These are phyloP conservation scores for Torulaspora delbrueckii DNA, from an alignment of 805 yeast genomes.

Conservation along the genomic window DNA sequence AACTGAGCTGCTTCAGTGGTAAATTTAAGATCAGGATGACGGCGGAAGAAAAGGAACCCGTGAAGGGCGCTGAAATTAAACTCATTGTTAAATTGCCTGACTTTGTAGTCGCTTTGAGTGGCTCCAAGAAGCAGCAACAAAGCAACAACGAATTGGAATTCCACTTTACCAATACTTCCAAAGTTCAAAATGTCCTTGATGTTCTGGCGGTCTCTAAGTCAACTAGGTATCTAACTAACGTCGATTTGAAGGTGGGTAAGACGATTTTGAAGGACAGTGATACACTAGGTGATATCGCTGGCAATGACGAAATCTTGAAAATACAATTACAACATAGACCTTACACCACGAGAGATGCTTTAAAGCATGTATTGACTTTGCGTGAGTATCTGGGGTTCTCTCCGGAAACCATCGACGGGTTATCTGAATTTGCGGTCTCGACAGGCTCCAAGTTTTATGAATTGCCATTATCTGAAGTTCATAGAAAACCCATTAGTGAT, in stretches of 20 bases:
- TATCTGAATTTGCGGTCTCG: constrained; percentile 33
- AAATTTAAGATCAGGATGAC: constrained; percentile 3
- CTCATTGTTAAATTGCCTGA: constrained; percentile 9
- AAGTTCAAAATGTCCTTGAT: constrained; percentile 25
- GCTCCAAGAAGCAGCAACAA: constrained; percentile 14
- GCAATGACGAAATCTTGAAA: constrained; percentile 15
- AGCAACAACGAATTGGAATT: constrained; percentile 18
- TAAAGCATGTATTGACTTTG: constrained; percentile 29
- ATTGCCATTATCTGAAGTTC: constrained; percentile 23
- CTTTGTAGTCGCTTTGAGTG: background rate
- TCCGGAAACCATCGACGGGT: constrained; percentile 30
- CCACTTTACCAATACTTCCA: constrained; percentile 27
- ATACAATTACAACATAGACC: constrained; percentile 24
- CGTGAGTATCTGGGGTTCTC: constrained; percentile 35
- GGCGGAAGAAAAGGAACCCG: constrained; percentile 7
- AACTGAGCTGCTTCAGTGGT: background rate
- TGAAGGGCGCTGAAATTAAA: constrained; percentile 3
- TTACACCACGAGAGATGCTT: constrained; percentile 30
- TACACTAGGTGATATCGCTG: constrained; percentile 17
- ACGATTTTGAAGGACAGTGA: constrained; percentile 20
- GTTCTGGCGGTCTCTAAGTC: constrained; percentile 25
- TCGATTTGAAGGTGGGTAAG: constrained; percentile 22
- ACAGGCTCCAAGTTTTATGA: constrained; percentile 30
- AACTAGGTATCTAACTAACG: constrained; percentile 31
- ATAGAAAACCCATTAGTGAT: constrained; percentile 13